Evolutionary conservation across 371 early-diverging fungal species (phyloP).

Genomic region (Mortierella sp.): DNA sequence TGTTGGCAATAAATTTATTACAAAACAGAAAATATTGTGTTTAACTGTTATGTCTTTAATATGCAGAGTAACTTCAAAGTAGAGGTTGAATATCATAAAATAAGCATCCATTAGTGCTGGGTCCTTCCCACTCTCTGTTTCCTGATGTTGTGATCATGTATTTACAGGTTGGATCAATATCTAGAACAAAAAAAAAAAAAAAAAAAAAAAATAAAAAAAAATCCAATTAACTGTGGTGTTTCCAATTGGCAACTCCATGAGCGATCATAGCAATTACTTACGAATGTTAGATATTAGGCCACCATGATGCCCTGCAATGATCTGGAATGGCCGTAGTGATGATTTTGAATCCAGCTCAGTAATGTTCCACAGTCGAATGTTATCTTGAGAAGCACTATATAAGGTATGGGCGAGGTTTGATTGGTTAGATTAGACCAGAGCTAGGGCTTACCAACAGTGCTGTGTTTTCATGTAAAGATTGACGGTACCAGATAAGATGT

Average conservation of each 20-base stretch:
- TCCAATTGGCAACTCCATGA: neutral
- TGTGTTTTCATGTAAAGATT: too few relatives aligned
- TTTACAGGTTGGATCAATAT: conserved; percentile 77
- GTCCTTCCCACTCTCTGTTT: conserved; percentile 94
- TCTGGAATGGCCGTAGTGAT: conserved; percentile 86
- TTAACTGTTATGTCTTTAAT: too few relatives aligned
- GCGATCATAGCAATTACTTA: conserved; percentile 54
- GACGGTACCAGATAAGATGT: conserved; percentile 83
- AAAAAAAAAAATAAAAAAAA: neutral
- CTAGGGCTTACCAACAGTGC: too few relatives aligned
- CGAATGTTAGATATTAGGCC: conserved; percentile 85
- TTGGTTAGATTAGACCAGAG: too few relatives aligned
- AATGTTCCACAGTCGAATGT: conserved; percentile 91
- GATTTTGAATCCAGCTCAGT: conserved; percentile 57
- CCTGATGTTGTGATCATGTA: conserved; percentile 93
- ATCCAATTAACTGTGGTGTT: too few relatives aligned
- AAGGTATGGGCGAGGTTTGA: neutral
- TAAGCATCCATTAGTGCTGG: conserved; percentile 83
- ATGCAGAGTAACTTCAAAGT: too few relatives aligned
- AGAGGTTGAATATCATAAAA: conserved; percentile 80
- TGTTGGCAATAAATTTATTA: too few relatives aligned
- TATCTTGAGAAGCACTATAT: conserved; percentile 90
- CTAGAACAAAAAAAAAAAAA: conserved; percentile 45
- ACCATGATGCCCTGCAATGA: conserved; percentile 92
- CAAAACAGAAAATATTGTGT: too few relatives aligned